Base-by-base conservation (phyloP, 805 yeast genomes). In the Candida orba region DNA sequence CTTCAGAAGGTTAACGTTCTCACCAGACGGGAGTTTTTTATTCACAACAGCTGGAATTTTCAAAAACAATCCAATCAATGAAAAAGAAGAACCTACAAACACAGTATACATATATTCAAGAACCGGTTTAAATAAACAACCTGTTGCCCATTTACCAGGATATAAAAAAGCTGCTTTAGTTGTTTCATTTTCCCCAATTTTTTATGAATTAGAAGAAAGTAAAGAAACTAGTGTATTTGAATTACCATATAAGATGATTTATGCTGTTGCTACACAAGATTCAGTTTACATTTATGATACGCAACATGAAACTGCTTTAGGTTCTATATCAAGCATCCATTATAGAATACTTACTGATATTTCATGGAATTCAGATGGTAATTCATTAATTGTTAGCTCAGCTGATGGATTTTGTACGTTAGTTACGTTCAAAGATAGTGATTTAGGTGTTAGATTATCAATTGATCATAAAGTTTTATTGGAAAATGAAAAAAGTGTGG, bases 201-300 rank as follows among this genome's bases (percentile, higher is more conserved):
- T 72, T 31, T 90, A 81, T 58, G 64, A 68, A 44, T 62, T 71
- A 31, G 52, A 61, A 14, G 47, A 14, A 1, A 5, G 13, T 20
- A 29, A 33, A n/a, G 29, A 32, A 8, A 6, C 42, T 20, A 40
- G 68, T 2, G 72, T 72, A 13, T 73, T 87, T 47, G 63, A 68
- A 5, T 62, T 90, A 37, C 84, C 87, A 1, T 89, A 93, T 57
- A 76, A 88, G 49, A 75, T 93, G 78, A 65, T 91, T 1, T 90
- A 84, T 65, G 98, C 97, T 0, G 84, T 93, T 17, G 98, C 96
- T 0, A 90, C 97, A 0, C 89, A 86, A 45, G 96, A 87, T 58
- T 75, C 90, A 13, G 83, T 93, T 12, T 56, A 83, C 8, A 65
- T 93, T 2, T 93, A 86, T 63, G 95, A 88, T 52, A 91, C 98